A percentile compares a stretch with the other conserved stretches of the same genome.
Evolutionary conservation across 225 moss, liverwort and hornwort species (phyloP).

Genomic region (Pseudisothecium myosuroides): DNA sequence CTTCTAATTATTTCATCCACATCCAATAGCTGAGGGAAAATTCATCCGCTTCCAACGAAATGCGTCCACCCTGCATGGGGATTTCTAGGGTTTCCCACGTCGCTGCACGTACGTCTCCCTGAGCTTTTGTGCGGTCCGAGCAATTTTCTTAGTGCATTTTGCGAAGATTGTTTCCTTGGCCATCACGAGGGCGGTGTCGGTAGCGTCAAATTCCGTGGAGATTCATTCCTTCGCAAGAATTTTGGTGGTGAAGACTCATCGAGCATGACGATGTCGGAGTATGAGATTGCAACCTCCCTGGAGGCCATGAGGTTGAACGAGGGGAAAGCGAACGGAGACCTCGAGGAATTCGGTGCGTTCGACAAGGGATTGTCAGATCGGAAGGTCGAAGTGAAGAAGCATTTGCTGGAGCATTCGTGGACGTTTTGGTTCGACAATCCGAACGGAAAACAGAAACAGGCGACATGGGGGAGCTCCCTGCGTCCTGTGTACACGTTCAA

Average conservation of each 20-base stretch:
- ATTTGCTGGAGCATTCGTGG: conserved; percentile 58
- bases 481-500: conserved; percentile 67
- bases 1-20: background rate
- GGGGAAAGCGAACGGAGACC: background rate
- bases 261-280: background rate
- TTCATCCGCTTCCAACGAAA: background rate
- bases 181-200: background rate
- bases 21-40: background rate
- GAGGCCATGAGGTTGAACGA: background rate
- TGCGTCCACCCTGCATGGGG: conserved; percentile 1
- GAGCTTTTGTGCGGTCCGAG: background rate
- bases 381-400: conserved; percentile 20
- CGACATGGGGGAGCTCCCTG: conserved; percentile 69
- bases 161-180: background rate
- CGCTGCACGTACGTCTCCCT: background rate
- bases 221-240: background rate
- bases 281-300: background rate
- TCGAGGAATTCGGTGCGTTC: background rate
- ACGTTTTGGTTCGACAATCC: conserved; percentile 88
- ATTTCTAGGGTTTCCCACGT: background rate
- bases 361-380: background rate
- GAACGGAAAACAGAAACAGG: conserved; percentile 67
- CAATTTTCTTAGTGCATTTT: background rate
- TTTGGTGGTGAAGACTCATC: background rate
- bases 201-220: background rate